Base-by-base conservation (phyloP, 306 rosid genomes). In the Malus domestica region DNA sequence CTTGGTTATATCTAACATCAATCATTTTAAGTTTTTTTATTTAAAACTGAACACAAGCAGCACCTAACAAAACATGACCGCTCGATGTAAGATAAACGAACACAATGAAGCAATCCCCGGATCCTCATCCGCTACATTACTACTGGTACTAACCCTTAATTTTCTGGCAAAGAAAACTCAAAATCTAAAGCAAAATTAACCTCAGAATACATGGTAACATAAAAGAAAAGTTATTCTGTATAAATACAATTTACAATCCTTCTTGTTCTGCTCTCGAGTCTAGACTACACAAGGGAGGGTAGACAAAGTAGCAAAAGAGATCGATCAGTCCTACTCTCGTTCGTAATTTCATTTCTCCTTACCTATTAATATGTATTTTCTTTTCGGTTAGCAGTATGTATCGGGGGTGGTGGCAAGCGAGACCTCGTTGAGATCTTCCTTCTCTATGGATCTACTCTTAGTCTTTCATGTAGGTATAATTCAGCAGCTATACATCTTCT, bases 361-460 rank as follows among this genome's bases (percentile, higher is more conserved):
- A 80, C 62, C 90, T 90, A 89, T 89, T 89, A 83, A 82, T 85
- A 86, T 87, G 93, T 94, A 88, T 49, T 49, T 49, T 16, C 86
- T 82, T 59, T 86, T 81, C 87, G 88, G 97, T 94, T 90, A 94
- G 96, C 88, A 87, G 96, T 91, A 89, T 90, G 95, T 94, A 89
- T 94, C 85, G 77, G 81, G 74, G 83, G 81, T 73, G 83, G 54
- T 82, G 80, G 55, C 55, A 49, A 49, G 55, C 20, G 20, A 70
- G 87, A 87, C 81, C 81, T 84, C 71, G 77, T 80, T 80, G 87
- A 77, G 82, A 80, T 84, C 92, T 78, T 88, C 88, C 20, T 49
- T 49, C 55, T 86, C 88, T 82, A 78, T 76, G 83, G 85, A 86
- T 86, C 90, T 87, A 89, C 84, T 88, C 89, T 84, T 88, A 49